A percentile compares a stretch with the other conserved stretches of the same genome.
Evolutionary conservation across 1,139 yeast genomes (phyloP).

Genomic region (Blastobotrys malaysiensis): DNA sequence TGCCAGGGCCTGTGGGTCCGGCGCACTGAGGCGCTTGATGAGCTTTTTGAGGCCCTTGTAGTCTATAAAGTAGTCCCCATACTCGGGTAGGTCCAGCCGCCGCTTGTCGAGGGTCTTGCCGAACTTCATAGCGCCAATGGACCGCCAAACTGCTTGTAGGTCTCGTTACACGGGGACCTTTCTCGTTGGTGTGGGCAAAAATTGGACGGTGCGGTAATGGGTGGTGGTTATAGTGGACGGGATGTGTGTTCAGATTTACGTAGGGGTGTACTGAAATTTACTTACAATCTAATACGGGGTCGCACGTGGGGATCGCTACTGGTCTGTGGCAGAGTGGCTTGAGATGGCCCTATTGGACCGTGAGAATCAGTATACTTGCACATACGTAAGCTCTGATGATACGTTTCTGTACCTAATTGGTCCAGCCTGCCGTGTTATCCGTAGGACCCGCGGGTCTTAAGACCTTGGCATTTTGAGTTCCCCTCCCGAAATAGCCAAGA

Average conservation of each 20-base stretch:
- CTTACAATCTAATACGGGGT: neutral
- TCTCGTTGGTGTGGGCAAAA: neutral
- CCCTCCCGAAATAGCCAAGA: too few relatives aligned
- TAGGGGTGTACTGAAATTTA: neutral
- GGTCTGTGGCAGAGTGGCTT: neutral
- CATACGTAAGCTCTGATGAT: too few relatives aligned
- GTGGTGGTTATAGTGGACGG: too few relatives aligned
- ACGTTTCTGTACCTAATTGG: too few relatives aligned
- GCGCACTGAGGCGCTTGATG: slow-evolving; percentile 38
- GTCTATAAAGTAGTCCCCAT: slow-evolving; percentile 87
- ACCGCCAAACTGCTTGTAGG: neutral
- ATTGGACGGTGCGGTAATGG: neutral
- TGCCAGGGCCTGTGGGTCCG: slow-evolving; percentile 24
- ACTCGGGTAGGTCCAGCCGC: slow-evolving; percentile 91
- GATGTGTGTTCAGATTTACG: neutral
- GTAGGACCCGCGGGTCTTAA: too few relatives aligned
- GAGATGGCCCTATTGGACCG: neutral
- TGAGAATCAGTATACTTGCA: too few relatives aligned
- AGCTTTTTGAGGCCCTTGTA: slow-evolving; percentile 83
- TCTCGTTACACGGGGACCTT: neutral
- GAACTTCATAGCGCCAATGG: slow-evolving; percentile 53
- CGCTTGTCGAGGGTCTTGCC: slow-evolving; percentile 93
- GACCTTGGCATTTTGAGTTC: too few relatives aligned
- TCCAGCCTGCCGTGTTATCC: too few relatives aligned
- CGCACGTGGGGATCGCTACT: neutral